Percentiles rank a stretch among this genome's conserved stretches.
phyloP scores from a whole-genome alignment of 805 yeast species.

The Monosporozyma aquatica region DNA sequence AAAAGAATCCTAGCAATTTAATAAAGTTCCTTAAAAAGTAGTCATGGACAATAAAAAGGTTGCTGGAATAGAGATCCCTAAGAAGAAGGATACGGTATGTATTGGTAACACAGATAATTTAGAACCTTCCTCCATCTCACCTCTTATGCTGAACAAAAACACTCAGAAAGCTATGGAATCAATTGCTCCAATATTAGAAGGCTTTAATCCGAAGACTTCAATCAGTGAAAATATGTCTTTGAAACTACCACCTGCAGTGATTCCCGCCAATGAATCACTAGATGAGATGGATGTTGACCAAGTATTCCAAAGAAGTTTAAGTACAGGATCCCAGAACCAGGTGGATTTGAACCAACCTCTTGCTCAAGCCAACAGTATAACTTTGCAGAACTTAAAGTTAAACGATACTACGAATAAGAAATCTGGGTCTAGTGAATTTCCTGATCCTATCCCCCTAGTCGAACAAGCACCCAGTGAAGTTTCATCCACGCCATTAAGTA shows the following conservation, averaged over 20 bases:
- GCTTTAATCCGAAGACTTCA: constrained; percentile 63
- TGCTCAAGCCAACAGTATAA: not conserved
- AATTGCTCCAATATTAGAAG: constrained; percentile 69
- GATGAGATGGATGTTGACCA: constrained; percentile 24
- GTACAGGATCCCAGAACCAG: constrained; percentile 12
- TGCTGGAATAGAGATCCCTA: constrained; percentile 4
- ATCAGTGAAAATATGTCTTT: constrained; percentile 37
- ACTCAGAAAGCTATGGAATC: constrained; percentile 61
- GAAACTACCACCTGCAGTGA: constrained; percentile 28
- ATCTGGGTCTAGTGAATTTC: not conserved
- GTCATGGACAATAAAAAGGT: not conserved
- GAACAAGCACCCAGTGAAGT: not conserved
- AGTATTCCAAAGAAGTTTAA: constrained; percentile 20
- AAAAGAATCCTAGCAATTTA: not conserved
- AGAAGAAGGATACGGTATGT: not conserved
- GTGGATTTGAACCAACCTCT: not conserved
- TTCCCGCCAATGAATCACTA: constrained; percentile 14
- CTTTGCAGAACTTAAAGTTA: not conserved
- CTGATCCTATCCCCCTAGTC: not conserved
- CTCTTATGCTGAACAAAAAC: constrained; percentile 25
- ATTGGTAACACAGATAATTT: not conserved
- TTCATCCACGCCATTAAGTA: not conserved
- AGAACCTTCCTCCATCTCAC: constrained; percentile 19
- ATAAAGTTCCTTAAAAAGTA: not conserved
- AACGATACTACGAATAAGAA: not conserved